Base-by-base conservation (phyloP, 306 rosid genomes). In the Myrica gale region DNA sequence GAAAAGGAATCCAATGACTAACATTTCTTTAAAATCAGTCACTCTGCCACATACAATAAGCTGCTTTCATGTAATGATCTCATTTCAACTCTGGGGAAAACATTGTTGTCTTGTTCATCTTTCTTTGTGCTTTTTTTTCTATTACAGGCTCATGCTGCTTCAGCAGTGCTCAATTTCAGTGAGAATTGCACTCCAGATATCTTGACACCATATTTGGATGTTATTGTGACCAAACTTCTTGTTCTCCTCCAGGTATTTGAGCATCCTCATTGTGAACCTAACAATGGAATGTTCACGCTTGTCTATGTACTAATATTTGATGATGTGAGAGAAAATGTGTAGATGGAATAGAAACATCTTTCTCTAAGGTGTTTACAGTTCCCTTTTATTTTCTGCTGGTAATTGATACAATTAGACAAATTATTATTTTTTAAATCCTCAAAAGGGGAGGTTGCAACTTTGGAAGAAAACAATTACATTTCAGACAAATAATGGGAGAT, bases 141-240 rank as follows among this genome's bases (percentile, higher is more conserved):
- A 46, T 77, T 76, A 47, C 89, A 88, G 96, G 96, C 96, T 53
- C 96, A 88, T 80, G 96, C 96, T 58, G 96, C 96, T 71, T 90
- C 96, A 68, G 96, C 96, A 17, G 89, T 88, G 67, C 85, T 90
- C 44, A 90, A 90, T 80, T 88, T 90, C 75, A 86, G 90, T 39
- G 96, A 90, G 84, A 90, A 88, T 80, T 90, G 96, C 73, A 88
- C 88, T 65, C 85, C 92, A 9, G 87, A 86, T 79, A 84, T 88
- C 45, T 85, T 90, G 71, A 82, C 82, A 55, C 95, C 95, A 9
- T 90, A 90, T 77, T 81, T 90, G 76, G 92, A 90, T 78, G 95
- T 90, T 72, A 80, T 90, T 20, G 95, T 90, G 80, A 84, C 87
- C 87, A 90, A 90, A 76, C 89, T 88, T 78, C 87, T 90, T 61